Evolutionary conservation across 345 rosid species (phyloP), one percentile per base, ranked within the genome.

Genomic region (Pistacia atlantica): DNA sequence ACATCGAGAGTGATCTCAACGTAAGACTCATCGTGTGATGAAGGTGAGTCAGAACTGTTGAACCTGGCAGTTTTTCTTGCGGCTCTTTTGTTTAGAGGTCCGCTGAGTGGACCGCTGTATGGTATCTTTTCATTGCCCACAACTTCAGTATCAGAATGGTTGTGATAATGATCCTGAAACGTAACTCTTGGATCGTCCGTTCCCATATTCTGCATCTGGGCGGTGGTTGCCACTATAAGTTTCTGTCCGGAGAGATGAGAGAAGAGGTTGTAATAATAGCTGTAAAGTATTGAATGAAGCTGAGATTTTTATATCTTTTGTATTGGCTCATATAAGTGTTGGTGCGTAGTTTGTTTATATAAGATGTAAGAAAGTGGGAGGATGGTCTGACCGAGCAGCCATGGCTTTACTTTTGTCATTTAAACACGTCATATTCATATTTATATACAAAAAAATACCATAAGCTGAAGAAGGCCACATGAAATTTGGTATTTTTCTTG

Each of bases 21-120:
- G 20, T 80, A 83, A 12, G 80, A 74, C 65, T 87, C 77, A 14
- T 61, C 67, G 37, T 14, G 68, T 20, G 76, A 8, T 1, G 86
- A 35, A 0, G 77, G 84, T 25, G 65, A 54, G 55, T 56, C 5
- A 49, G 83, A 81, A 3, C 76, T 20, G 35, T 70, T 83, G 77
- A 86, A 84, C 66, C 83, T 77, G 0, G 92, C 75, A 52, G 81
- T 82, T 72, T 84, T 85, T 57, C 63, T 86, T 5, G 72, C 72
- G n/a, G 79, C 76, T 42, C 86, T 84, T 65, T 87, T 89, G 83
- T 79, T 84, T 1, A 88, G 70, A 61, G 90, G 89, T 52, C 92
- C 93, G 35, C 89, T 88, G 65, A 89, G 64, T 4, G 84, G 82
- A 35, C 88, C 89, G 35, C 91, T 85, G 79, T 78, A 65, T 13